A percentile compares a stretch with the other conserved stretches of the same genome.
Conservation (phyloP, 495 filamentous ascomycete species). For the Friedmanniomyces simplex region DNA sequence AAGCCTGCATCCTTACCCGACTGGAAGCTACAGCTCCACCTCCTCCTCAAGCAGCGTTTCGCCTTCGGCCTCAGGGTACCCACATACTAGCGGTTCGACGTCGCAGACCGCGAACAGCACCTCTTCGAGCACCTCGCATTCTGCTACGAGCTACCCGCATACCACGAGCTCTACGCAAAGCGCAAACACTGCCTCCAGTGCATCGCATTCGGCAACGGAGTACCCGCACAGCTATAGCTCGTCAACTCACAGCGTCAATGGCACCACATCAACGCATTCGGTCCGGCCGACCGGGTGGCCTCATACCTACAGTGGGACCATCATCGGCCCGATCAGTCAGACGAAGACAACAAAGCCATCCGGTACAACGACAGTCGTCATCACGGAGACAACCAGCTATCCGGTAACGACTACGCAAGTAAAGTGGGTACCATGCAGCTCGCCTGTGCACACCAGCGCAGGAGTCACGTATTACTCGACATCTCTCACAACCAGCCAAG, state of each 20-base stretch:
- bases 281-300: background rate
- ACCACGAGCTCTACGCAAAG: background rate
- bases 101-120: background rate
- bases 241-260: background rate
- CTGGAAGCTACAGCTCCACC: background rate
- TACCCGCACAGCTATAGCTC: background rate
- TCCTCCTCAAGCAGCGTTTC: background rate
- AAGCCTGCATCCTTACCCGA: too few relatives aligned
- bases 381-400: slow-evolving; percentile 1
- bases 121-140: background rate
- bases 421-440: background rate
- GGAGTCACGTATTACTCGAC: slow-evolving; percentile 8
- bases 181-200: background rate
- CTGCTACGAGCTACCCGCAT: background rate
- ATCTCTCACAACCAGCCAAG: slow-evolving; percentile 2
- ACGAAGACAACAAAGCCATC: background rate
- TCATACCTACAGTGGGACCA: background rate
- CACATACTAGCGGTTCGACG: background rate
- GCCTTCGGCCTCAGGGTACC: background rate
- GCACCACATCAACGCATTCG: background rate
- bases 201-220: background rate
- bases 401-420: background rate
- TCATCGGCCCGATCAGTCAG: background rate
- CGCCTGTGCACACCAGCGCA: background rate
- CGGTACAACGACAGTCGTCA: background rate